A percentile compares a stretch with the other conserved stretches of the same genome.
These are phyloP conservation scores for Penicillium sumatraense DNA, from an alignment of 2,329 filamentous ascomycete genomes.

Conservation along the genomic window DNA sequence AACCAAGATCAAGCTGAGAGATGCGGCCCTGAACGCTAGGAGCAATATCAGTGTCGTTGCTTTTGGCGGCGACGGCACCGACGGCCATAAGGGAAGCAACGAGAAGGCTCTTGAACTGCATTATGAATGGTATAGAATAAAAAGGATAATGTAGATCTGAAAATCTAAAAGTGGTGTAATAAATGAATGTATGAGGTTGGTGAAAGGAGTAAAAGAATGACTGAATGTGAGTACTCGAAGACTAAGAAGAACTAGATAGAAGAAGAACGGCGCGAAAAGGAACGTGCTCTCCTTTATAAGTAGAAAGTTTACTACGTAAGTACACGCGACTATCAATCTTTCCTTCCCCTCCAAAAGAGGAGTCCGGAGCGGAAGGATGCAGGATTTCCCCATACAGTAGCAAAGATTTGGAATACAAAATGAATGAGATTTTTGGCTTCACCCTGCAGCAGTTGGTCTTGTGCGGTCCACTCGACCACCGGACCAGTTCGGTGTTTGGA, in stretches of 20 bases:
- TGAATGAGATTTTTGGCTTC: not conserved
- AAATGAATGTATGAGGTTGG: not conserved
- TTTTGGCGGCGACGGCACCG: slow-evolving; percentile 3
- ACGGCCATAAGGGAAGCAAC: slow-evolving; percentile 9
- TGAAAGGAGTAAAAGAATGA: not conserved
- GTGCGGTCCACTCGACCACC: not conserved
- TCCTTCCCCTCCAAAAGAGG: too few species aligned
- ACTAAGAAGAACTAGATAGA: not conserved
- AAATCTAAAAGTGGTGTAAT: not conserved
- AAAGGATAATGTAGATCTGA: not conserved
- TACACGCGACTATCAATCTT: not conserved
- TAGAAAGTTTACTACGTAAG: not conserved
- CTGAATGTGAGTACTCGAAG: not conserved
- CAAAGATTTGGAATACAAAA: not conserved
- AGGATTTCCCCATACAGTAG: not conserved
- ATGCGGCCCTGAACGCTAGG: slow-evolving; percentile 11
- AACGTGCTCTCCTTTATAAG: not conserved
- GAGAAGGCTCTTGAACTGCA: slow-evolving; percentile 14
- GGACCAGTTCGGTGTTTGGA: too few species aligned
- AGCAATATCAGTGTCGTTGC: slow-evolving; percentile 13
- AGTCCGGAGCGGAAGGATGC: too few species aligned
- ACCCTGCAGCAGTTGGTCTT: not conserved
- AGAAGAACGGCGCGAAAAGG: not conserved
- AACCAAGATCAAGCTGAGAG: slow-evolving; percentile 13
- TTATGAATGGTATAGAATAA: slow-evolving; percentile 1